Evolutionary conservation across 2,329 filamentous ascomycete species (phyloP), one percentile per base, ranked within the genome.

Genomic region (Sporothrix euskadiensis): DNA sequence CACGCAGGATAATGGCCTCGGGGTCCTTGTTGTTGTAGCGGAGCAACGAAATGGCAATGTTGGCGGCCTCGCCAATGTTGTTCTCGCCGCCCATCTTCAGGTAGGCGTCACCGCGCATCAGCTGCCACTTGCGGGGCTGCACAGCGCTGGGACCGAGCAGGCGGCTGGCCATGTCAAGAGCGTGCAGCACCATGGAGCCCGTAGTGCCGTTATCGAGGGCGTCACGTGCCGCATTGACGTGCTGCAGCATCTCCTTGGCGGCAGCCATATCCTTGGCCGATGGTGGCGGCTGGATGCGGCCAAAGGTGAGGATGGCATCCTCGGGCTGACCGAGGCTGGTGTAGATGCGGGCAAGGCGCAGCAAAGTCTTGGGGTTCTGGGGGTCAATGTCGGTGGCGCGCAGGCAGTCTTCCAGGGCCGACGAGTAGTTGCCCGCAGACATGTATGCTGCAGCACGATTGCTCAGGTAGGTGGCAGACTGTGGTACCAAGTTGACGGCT

Each of bases 381-480:
- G 94, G 91, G 76, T 98, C 94, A 59, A 97, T 84, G 76, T 95
- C 91, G 77, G 93, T 90, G 7, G 96, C 94, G 72, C 87, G 88
- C 79, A 90, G 91, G 83, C 93, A 96, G 83, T 99, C 96, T 73
- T 96, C 93, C 74, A 98, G 85, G 19, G 96, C 96, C 75, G 91
- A 87, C 73, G 88, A 84, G 81, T 91, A 98, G 79, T 91, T 90
- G 77, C 91, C 91, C 74, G 93, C 93, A 71, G 93, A 93, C 87
- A 99, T 97, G 84, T 93, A 94, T 49, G 96, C 96, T 41, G 96
- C 96, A 54, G 96, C 94, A 79, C 96, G 92, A 86, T 99, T 99
- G 81, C 93, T 95, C 77, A 97, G 88, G 82, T 97, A 98, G 63
- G 94, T 97, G 49, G 94, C 86, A 70, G 94, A 97, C 78, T 90